Evolutionary conservation across 345 rosid species (phyloP).

Genomic region (Salix viminalis): DNA sequence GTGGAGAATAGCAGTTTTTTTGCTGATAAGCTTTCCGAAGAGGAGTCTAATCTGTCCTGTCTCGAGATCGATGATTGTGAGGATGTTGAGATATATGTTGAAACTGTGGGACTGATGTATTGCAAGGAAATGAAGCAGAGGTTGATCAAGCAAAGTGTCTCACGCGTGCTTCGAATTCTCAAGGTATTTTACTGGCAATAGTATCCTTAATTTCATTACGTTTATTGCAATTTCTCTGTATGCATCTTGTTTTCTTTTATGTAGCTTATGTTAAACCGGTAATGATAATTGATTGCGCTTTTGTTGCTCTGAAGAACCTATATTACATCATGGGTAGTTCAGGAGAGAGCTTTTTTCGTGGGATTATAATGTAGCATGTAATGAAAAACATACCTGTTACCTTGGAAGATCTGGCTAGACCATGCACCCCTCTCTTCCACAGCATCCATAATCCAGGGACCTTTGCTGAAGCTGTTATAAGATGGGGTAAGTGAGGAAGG

Average conservation of each 20-base stretch:
- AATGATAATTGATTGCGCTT: slow-evolving; percentile 1
- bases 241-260: neutral
- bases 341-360: neutral
- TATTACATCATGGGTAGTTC: neutral
- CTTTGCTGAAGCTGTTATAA: neutral
- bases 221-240: slow-evolving; percentile 8
- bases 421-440: neutral
- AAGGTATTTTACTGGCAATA: slow-evolving; percentile 49
- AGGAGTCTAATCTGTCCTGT: slow-evolving; percentile 51
- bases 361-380: neutral
- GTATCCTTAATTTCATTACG: neutral
- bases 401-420: neutral
- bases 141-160: slow-evolving; percentile 79
- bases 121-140: slow-evolving; percentile 96
- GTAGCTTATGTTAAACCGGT: neutral
- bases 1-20: slow-evolving; percentile 67
- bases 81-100: slow-evolving; percentile 87
- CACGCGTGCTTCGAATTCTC: slow-evolving; percentile 78
- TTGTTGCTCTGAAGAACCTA: neutral
- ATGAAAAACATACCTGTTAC: neutral
- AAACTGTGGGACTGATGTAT: slow-evolving; percentile 93
- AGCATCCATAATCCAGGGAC: neutral
- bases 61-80: slow-evolving; percentile 81
- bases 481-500: neutral
- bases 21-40: slow-evolving; percentile 59